Base-by-base conservation (phyloP, 176 grass and related monocot species). In the Aegilops longissima region DNA sequence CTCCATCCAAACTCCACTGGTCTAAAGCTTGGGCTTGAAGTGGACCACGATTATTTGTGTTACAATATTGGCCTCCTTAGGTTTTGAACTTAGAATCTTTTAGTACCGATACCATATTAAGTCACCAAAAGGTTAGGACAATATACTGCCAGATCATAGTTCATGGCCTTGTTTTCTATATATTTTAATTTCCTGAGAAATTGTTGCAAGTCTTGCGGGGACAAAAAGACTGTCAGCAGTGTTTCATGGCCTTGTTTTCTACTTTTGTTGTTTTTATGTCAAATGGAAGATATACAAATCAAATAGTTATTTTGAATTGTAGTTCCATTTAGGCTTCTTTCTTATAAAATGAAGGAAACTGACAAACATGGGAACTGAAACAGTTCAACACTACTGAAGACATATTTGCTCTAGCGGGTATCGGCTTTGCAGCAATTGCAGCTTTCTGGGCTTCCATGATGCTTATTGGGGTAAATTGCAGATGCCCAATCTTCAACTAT, bases 381-480 rank as follows among this genome's bases (percentile, higher is more conserved):
- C 90, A 98, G 97, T 83, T 91, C 75, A 88, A 49, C 67, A 91
- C 82, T 71, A 75, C 92, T 59, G 94, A 96, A 94, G 92, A 98
- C 88, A 80, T 84, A 12, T 83, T 98, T 84, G 93, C 84, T 88
- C 82, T 98, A 87, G 90, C 73, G 63, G 97, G 97, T 67, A 70
- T 98, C 54, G 93, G 85, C 11, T 98, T 98, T 90, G 90, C 88
- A 76, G 86, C 82, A 18, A 61, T 98, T 70, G 97, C 90, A 23
- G 94, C 87, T 84, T 30, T 96, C 66, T 98, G 92, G 97, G 88
- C 92, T 74, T 90, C 92, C 44, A 54, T 73, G 65, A 88, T 93
- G 74, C 87, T 94, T 52, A n/a, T 96, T 63, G 90, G 27, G 86
- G 93, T 94, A 91, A 74, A 75, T 25, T 54, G 79, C 45, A 77